phyloP scores from a whole-genome alignment of 2,329 filamentous ascomycete species.

The Plectosphaerella cucumerina region DNA sequence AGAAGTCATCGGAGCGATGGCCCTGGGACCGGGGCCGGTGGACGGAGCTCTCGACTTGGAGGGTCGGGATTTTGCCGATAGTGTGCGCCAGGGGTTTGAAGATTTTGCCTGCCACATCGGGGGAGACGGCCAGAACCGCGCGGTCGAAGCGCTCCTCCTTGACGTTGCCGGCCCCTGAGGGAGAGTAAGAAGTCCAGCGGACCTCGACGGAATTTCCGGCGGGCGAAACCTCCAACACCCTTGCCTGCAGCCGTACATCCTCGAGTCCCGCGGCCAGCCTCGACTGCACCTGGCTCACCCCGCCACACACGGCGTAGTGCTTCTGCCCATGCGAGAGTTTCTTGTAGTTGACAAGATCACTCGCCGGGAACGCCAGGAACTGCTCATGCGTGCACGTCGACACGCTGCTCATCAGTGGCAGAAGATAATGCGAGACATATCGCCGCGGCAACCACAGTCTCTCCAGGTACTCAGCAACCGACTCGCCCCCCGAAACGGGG shows the following conservation, averaged over 20 bases:
- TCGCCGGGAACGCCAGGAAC: slow-evolving; percentile 47
- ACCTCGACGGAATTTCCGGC: slow-evolving; percentile 18
- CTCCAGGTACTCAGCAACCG: slow-evolving; percentile 42
- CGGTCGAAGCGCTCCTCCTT: slow-evolving; percentile 40
- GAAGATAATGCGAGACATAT: slow-evolving; percentile 44
- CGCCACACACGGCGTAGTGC: slow-evolving; percentile 46
- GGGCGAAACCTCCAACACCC: slow-evolving; percentile 27
- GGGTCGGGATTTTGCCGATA: slow-evolving; percentile 41
- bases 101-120: slow-evolving; percentile 44
- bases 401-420: slow-evolving; percentile 51
- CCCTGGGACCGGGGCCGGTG: slow-evolving; percentile 1
- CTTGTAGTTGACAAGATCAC: slow-evolving; percentile 48
- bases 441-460: slow-evolving; percentile 44
- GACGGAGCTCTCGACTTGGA: slow-evolving; percentile 43
- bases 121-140: slow-evolving; percentile 51
- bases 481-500: slow-evolving; percentile 32
- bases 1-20: neutral
- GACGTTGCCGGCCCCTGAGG: slow-evolving; percentile 4
- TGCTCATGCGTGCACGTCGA: slow-evolving; percentile 49
- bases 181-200: slow-evolving; percentile 22
- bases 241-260: slow-evolving; percentile 33
- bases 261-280: slow-evolving; percentile 33
- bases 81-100: slow-evolving; percentile 35
- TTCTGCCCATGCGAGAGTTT: slow-evolving; percentile 38
- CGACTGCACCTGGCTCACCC: slow-evolving; percentile 45